Evolutionary conservation across 805 yeast genomes (phyloP).

Genomic region (Monosporozyma unispora): DNA sequence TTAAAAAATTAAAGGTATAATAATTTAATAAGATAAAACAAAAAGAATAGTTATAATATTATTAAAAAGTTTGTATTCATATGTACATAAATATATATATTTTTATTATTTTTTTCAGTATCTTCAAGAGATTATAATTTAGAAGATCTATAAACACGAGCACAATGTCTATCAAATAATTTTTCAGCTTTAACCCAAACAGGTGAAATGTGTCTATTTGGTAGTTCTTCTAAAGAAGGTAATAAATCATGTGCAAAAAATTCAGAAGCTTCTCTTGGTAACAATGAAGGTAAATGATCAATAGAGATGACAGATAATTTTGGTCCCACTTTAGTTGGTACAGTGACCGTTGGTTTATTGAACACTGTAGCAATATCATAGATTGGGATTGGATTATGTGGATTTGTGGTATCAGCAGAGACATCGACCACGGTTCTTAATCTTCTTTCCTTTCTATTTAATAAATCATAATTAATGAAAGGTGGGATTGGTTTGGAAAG

Average conservation of each 20-base stretch:
- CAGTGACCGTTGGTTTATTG: slow-evolving; percentile 81
- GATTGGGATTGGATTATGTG: slow-evolving; percentile 95
- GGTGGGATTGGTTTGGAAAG: slow-evolving; percentile 90
- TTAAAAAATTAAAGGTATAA: not conserved
- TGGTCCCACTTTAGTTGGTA: slow-evolving; percentile 71
- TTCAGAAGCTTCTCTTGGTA: slow-evolving; percentile 97
- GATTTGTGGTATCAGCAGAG: slow-evolving; percentile 97
- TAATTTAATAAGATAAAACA: not conserved
- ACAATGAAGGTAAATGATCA: slow-evolving; percentile 89
- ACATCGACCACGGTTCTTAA: slow-evolving; percentile 93
- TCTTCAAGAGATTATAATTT: slow-evolving; percentile 27
- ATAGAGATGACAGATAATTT: slow-evolving; percentile 86
- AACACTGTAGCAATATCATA: slow-evolving; percentile 85
- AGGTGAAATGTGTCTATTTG: slow-evolving; percentile 70
- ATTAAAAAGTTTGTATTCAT: no score
- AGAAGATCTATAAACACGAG: slow-evolving; percentile 48
- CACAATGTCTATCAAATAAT: slow-evolving; percentile 76
- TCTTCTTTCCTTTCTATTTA: slow-evolving; percentile 61
- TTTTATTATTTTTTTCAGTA: not conserved
- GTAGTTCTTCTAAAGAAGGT: slow-evolving; percentile 81
- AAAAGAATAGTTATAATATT: not conserved
- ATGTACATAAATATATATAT: no score
- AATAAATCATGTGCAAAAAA: slow-evolving; percentile 77
- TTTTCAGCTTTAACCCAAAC: slow-evolving; percentile 89
- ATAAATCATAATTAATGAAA: slow-evolving; percentile 59